Evolutionary conservation across 2,329 filamentous ascomycete species (phyloP).

Genomic region (Aureobasidium sp.): DNA sequence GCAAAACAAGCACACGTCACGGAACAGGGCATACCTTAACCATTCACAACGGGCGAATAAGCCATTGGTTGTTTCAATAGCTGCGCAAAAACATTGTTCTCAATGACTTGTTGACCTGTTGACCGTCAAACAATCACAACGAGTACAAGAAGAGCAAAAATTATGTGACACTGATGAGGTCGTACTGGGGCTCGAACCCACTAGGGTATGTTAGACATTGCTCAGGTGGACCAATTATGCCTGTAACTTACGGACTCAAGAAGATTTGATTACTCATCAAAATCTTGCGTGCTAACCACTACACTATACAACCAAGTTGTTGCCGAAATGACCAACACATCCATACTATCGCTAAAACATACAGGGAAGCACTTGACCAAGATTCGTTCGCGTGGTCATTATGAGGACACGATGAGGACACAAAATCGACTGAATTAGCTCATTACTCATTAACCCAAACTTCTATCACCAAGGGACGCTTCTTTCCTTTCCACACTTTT

Average conservation of each 20-base stretch:
- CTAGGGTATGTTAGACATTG: neutral
- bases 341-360: too few relatives aligned
- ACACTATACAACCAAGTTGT: slow-evolving; percentile 12
- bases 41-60: neutral
- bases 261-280: slow-evolving; percentile 10
- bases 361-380: neutral
- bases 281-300: slow-evolving; percentile 20
- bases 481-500: neutral
- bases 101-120: too few relatives aligned
- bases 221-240: neutral
- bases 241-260: neutral
- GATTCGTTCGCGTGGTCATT: neutral
- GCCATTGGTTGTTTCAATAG: neutral
- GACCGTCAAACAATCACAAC: neutral
- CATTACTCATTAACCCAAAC: neutral
- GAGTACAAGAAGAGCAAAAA: neutral
- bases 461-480: neutral
- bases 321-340: neutral
- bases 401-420: neutral
- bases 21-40: neutral
- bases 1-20: neutral
- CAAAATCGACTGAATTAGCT: neutral
- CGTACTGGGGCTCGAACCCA: slow-evolving; percentile 12
- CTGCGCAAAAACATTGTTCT: neutral
- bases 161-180: neutral